Percentiles rank a stretch among this genome's conserved stretches.
phyloP scores from a whole-genome alignment of 345 rosid species.

The Camelina laxa region DNA sequence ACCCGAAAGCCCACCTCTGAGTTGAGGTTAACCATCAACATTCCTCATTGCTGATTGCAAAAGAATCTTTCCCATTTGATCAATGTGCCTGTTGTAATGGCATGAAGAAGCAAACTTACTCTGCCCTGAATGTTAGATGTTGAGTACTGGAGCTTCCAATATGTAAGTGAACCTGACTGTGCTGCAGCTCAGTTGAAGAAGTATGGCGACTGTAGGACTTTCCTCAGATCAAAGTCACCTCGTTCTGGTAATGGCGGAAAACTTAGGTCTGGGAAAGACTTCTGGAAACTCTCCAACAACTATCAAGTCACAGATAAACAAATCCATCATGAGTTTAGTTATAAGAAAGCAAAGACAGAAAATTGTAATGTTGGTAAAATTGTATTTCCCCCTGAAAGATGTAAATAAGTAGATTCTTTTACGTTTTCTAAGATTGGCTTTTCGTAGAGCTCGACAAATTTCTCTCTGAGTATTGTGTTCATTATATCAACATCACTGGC shows the following conservation, averaged over 20 bases:
- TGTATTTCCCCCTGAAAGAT: background rate
- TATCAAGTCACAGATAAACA: slow-evolving; percentile 51
- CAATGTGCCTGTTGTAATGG: slow-evolving; percentile 21
- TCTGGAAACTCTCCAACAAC: slow-evolving; percentile 84
- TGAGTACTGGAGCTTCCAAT: slow-evolving; percentile 13
- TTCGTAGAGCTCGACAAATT: slow-evolving; percentile 91
- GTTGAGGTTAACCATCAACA: slow-evolving; percentile 38
- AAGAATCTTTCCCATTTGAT: slow-evolving; percentile 11
- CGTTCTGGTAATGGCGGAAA: slow-evolving; percentile 94
- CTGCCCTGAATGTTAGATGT: slow-evolving; percentile 32
- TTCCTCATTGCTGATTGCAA: slow-evolving; percentile 34
- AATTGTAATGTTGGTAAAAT: background rate
- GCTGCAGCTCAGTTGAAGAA: slow-evolving; percentile 78
- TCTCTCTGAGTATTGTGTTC: slow-evolving; percentile 89
- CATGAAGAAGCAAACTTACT: slow-evolving; percentile 32
- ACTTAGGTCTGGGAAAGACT: slow-evolving; percentile 65
- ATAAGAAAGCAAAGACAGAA: slow-evolving; percentile 16
- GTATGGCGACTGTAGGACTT: slow-evolving; percentile 78
- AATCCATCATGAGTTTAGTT: slow-evolving; percentile 29
- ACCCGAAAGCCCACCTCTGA: slow-evolving; percentile 36
- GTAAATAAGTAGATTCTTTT: slow-evolving; percentile 45
- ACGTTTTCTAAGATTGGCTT: slow-evolving; percentile 89
- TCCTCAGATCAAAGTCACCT: slow-evolving; percentile 90
- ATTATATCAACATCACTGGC: slow-evolving; percentile 86
- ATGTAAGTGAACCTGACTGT: slow-evolving; percentile 11